These are phyloP conservation scores for Fraxinus ornus DNA, from an alignment of 305 asterid species.

Conservation along the genomic window DNA sequence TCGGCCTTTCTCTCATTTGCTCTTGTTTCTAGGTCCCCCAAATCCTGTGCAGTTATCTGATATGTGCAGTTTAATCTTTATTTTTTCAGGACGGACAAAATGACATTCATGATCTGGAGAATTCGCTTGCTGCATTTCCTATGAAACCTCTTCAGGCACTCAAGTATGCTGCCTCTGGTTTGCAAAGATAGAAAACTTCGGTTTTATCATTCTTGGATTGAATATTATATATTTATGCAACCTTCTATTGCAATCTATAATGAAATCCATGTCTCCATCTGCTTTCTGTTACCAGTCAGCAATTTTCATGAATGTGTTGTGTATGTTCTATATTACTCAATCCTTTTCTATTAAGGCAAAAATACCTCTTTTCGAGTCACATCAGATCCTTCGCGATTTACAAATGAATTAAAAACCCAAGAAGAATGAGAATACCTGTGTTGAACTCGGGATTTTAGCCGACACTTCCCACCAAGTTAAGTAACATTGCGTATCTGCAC, in stretches of 20 bases:
- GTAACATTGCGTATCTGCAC: background rate
- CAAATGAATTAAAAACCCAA: background rate
- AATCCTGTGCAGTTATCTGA: slow-evolving; percentile 11
- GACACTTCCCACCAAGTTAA: background rate
- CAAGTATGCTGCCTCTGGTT: slow-evolving; percentile 46
- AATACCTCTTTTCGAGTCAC: background rate
- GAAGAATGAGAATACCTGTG: background rate
- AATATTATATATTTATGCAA: background rate
- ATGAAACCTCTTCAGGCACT: slow-evolving; percentile 90
- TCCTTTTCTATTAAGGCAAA: background rate
- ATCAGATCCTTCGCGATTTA: background rate
- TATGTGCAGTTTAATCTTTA: slow-evolving; percentile 16
- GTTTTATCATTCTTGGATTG: background rate
- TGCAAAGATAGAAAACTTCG: background rate
- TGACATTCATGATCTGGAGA: slow-evolving; percentile 62
- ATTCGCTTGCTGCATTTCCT: slow-evolving; percentile 80
- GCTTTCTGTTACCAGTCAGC: background rate
- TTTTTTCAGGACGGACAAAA: slow-evolving; percentile 55
- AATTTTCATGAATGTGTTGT: background rate
- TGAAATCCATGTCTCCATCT: background rate
- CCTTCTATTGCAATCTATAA: background rate
- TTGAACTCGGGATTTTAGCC: background rate
- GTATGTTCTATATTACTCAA: background rate
- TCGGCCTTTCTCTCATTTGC: background rate
- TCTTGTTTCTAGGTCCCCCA: slow-evolving; percentile 6